Evolutionary conservation across 495 filamentous ascomycete genomes (phyloP).

Genomic region (Penicillium parvum): DNA sequence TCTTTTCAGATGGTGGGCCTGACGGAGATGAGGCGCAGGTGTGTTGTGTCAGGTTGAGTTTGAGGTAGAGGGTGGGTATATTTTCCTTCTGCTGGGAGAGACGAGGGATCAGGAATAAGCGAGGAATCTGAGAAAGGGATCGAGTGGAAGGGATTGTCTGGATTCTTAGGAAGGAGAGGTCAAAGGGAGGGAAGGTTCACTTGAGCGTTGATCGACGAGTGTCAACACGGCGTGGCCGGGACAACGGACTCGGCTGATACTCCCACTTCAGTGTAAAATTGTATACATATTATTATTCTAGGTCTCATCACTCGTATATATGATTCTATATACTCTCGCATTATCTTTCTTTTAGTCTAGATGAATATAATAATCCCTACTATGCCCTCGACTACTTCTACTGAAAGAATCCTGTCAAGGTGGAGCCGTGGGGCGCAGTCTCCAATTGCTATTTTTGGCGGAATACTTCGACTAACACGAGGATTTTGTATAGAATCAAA

Average conservation of each 20-base stretch:
- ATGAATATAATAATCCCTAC: too few relatives aligned
- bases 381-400: too few relatives aligned
- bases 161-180: too few relatives aligned
- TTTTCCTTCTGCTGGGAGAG: too few relatives aligned
- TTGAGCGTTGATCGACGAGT: neutral
- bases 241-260: slow-evolving; percentile 17
- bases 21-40: slow-evolving; percentile 6
- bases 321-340: too few relatives aligned
- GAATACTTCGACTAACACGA: too few relatives aligned
- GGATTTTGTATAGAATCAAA: too few relatives aligned
- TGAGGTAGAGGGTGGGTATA: neutral
- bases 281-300: too few relatives aligned
- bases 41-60: slow-evolving; percentile 12
- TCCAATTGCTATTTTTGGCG: slow-evolving; percentile 3
- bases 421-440: slow-evolving; percentile 4
- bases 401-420: slow-evolving; percentile 10
- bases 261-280: too few relatives aligned
- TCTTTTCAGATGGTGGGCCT: slow-evolving; percentile 16
- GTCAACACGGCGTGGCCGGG: slow-evolving; percentile 22
- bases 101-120: neutral
- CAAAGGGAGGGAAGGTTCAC: neutral
- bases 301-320: neutral
- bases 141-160: neutral
- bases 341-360: too few relatives aligned
- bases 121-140: neutral